These are phyloP conservation scores for Aspergillus diversus DNA, from an alignment of 495 filamentous ascomycete species.

Conservation along the genomic window DNA sequence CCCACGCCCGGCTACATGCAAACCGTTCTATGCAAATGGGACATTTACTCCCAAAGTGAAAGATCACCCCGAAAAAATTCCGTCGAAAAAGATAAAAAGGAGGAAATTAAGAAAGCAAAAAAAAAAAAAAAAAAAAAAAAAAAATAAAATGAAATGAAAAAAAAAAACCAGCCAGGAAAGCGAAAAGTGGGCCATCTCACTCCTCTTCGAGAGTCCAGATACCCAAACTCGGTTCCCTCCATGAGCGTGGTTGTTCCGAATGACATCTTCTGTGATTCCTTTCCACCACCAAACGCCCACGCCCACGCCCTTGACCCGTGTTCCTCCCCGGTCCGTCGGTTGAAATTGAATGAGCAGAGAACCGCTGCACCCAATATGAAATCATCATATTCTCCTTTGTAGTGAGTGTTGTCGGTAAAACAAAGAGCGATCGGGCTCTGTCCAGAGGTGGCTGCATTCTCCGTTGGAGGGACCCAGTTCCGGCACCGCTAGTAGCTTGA, in stretches of 20 bases:
- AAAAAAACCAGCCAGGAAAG: too few species aligned
- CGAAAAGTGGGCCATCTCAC: constrained; percentile 10
- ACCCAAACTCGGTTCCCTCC: constrained; percentile 43
- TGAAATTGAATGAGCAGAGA: constrained; percentile 16
- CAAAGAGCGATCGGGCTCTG: constrained; percentile 40
- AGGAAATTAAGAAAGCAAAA: too few species aligned
- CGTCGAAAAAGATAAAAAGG: too few species aligned
- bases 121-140: too few species aligned
- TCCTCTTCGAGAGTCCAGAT: constrained; percentile 46
- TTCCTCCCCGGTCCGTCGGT: constrained; percentile 2
- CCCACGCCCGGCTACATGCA: too few species aligned
- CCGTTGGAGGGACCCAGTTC: constrained; percentile 28
- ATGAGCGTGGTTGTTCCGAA: constrained; percentile 48
- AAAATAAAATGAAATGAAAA: too few species aligned
- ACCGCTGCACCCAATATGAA: constrained; percentile 33
- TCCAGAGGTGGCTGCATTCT: constrained; percentile 42
- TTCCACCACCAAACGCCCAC: constrained; percentile 22
- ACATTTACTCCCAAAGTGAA: too few species aligned
- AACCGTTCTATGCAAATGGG: too few species aligned
- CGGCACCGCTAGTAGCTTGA: background rate
- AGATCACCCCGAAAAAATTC: too few species aligned
- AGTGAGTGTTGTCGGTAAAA: constrained; percentile 34
- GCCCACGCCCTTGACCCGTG: constrained; percentile 11
- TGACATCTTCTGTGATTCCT: constrained; percentile 45
- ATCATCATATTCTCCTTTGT: constrained; percentile 27